Evolutionary conservation across 1,284 basidiomycete genomes (phyloP).

Genomic region (Trametes sp.): DNA sequence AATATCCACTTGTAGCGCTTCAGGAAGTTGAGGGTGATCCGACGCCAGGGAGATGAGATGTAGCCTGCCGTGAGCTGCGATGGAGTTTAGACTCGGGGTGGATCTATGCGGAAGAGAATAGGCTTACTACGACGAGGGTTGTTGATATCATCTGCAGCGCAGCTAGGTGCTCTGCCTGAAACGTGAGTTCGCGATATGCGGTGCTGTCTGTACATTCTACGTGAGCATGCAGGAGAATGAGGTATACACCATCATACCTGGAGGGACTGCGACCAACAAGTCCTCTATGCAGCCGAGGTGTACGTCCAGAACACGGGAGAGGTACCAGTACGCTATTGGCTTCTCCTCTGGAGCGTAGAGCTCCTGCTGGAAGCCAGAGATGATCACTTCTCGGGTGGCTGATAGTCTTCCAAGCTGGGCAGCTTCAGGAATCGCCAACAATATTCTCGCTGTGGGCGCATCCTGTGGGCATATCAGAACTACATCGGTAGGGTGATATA

Average conservation of each 20-base stretch:
- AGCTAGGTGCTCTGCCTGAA: conserved; percentile 56
- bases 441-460: conserved; percentile 36
- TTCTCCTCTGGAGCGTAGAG: conserved; percentile 74
- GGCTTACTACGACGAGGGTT: conserved; percentile 43
- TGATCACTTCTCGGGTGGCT: conserved; percentile 69
- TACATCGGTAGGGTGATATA: too few species aligned
- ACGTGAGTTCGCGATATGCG: conserved; percentile 55
- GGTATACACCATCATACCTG: conserved; percentile 42
- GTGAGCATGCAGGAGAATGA: background rate
- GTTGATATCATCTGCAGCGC: conserved; percentile 51
- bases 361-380: conserved; percentile 81
- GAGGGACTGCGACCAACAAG: conserved; percentile 48
- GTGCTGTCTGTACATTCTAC: conserved; percentile 46
- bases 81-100: background rate
- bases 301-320: conserved; percentile 58
- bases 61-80: conserved; percentile 46
- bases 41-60: conserved; percentile 44
- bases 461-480: conserved; percentile 29
- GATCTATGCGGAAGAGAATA: conserved; percentile 47
- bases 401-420: conserved; percentile 66
- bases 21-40: conserved; percentile 57
- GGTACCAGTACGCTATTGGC: conserved; percentile 80
- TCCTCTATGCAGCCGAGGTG: conserved; percentile 63
- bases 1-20: conserved; percentile 82
- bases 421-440: conserved; percentile 52